Evolutionary conservation across 2,329 filamentous ascomycete genomes (phyloP).

Genomic region (Graphilbum ipis-grandicollis): DNA sequence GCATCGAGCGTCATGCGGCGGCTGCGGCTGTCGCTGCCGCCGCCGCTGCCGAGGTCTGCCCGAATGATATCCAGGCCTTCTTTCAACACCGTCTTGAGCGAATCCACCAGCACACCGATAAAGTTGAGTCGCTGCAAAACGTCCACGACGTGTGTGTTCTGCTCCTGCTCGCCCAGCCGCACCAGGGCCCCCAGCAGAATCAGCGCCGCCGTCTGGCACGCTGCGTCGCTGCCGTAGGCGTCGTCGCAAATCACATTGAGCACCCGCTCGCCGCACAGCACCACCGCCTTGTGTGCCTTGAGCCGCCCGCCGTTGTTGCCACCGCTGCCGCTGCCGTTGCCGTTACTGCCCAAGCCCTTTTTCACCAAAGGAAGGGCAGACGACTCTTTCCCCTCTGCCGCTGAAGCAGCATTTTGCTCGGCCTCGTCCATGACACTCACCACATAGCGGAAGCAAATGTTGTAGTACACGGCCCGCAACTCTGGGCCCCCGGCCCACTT

Average conservation of each 20-base stretch:
- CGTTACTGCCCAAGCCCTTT: too few species aligned
- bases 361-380: too few species aligned
- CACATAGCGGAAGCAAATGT: constrained; percentile 77
- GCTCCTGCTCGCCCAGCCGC: constrained; percentile 52
- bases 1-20: constrained; percentile 43
- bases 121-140: constrained; percentile 77
- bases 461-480: constrained; percentile 74
- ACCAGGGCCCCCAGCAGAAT: constrained; percentile 69
- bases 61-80: constrained; percentile 41
- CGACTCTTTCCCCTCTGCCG: too few species aligned
- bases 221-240: constrained; percentile 67
- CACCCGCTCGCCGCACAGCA: constrained; percentile 53
- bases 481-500: constrained; percentile 52
- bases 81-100: constrained; percentile 57
- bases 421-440: constrained; percentile 43
- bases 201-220: constrained; percentile 70
- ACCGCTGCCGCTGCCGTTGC: not conserved
- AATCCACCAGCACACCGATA: constrained; percentile 76
- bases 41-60: constrained; percentile 11
- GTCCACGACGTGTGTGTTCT: constrained; percentile 60
- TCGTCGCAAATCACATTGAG: constrained; percentile 86
- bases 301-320: constrained; percentile 20
- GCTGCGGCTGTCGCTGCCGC: constrained; percentile 15
- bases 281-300: constrained; percentile 57
- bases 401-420: not conserved